A percentile compares a stretch with the other conserved stretches of the same genome.
Evolutionary conservation across 1,139 yeast genomes (phyloP).

Genomic region (Lodderomyces parapsilosis): DNA sequence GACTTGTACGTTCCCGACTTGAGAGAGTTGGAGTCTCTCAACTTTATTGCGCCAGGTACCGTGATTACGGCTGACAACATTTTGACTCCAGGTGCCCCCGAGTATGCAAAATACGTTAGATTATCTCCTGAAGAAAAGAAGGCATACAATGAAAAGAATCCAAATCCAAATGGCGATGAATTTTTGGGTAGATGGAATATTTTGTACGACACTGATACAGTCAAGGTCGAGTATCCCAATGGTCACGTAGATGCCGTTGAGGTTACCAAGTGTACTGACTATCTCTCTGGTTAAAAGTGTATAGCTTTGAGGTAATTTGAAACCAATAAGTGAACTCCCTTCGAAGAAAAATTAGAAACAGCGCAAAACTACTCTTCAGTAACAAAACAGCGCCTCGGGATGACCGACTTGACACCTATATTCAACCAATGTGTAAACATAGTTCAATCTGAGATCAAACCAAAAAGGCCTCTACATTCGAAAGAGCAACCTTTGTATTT

Average conservation of each 20-base stretch:
- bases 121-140: constrained; percentile 37
- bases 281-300: constrained; percentile 19
- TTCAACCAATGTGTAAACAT: constrained; percentile 51
- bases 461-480: neutral
- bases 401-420: constrained; percentile 55
- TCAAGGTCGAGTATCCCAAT: constrained; percentile 13
- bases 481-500: constrained; percentile 14
- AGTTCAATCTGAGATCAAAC: constrained; percentile 31
- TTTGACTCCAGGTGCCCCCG: constrained; percentile 37
- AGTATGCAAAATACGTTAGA: constrained; percentile 38
- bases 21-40: constrained; percentile 39
- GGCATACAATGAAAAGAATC: constrained; percentile 22
- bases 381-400: constrained; percentile 14
- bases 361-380: neutral
- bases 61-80: constrained; percentile 42
- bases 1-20: constrained; percentile 42
- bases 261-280: constrained; percentile 26
- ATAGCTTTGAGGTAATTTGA: no score
- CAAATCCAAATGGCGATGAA: constrained; percentile 28
- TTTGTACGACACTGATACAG: constrained; percentile 34
- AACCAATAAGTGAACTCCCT: no score
- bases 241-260: constrained; percentile 29
- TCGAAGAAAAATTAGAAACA: neutral
- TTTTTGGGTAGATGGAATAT: constrained; percentile 45
- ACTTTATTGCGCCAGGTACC: constrained; percentile 41